Conservation (phyloP, 1,284 basidiomycete genomes). For the Cystobasidium pallidum region DNA sequence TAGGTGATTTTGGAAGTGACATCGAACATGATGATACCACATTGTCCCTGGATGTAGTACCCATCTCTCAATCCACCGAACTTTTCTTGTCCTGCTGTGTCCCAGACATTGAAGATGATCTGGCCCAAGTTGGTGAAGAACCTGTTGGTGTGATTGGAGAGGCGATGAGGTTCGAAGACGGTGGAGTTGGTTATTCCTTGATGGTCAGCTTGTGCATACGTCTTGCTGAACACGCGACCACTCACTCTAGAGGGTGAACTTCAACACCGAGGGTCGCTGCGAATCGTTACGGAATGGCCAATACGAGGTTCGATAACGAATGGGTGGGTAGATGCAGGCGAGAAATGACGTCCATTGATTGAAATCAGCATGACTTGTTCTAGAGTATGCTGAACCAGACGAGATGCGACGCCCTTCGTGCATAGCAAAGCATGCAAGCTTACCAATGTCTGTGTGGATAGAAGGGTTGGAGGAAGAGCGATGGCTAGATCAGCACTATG, state of each 20-base stretch:
- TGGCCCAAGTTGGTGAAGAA: conserved; percentile 99
- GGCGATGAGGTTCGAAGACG: too few relatives aligned
- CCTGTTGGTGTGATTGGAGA: conserved; percentile 49
- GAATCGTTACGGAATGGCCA: background rate
- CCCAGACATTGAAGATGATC: conserved; percentile 99
- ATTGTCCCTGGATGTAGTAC: conserved; percentile 94
- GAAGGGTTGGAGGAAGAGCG: background rate
- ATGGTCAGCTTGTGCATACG: background rate
- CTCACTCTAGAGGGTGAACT: conserved; percentile 80
- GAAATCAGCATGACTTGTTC: background rate
- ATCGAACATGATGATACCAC: conserved; percentile 99
- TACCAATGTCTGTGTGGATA: conserved; percentile 43
- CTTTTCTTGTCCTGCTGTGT: conserved; percentile 99
- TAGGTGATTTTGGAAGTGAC: conserved; percentile 99
- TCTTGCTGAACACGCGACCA: background rate
- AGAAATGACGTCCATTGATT: too few relatives aligned
- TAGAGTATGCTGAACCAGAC: background rate
- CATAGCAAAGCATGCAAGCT: conserved; percentile 11
- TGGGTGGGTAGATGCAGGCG: too few relatives aligned
- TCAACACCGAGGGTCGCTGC: conserved; percentile 98
- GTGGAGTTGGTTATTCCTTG: background rate
- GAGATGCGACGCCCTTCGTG: background rate
- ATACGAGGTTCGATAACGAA: background rate
- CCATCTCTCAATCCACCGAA: conserved; percentile 98
- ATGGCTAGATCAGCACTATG: background rate